Evolutionary conservation across 257 asterid species (phyloP).

Genomic region (Nicotiana obtusifolia): DNA sequence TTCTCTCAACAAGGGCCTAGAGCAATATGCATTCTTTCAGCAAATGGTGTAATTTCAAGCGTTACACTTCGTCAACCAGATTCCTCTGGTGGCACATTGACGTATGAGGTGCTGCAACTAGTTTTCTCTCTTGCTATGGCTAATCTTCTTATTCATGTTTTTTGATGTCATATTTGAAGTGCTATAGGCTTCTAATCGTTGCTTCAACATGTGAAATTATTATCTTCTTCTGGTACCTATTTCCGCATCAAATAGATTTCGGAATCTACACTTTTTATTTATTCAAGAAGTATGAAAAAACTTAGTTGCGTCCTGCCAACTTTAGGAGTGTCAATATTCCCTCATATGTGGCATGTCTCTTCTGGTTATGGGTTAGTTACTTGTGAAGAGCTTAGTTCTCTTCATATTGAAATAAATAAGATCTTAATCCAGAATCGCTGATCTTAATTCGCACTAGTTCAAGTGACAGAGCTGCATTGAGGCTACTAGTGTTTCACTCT

Average conservation of each 20-base stretch:
- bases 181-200: neutral
- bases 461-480: neutral
- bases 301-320: neutral
- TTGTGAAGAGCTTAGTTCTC: neutral
- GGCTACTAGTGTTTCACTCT: neutral
- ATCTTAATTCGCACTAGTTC: neutral
- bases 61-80: constrained; percentile 85
- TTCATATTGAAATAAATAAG: neutral
- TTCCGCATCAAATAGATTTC: neutral
- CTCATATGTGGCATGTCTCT: neutral
- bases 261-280: neutral
- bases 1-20: constrained; percentile 89
- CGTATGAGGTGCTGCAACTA: constrained; percentile 57
- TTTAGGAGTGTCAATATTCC: neutral
- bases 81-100: constrained; percentile 82
- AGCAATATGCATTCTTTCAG: constrained; percentile 77
- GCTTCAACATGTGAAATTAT: neutral
- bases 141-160: neutral
- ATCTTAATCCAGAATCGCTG: neutral
- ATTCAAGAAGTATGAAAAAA: neutral
- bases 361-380: neutral
- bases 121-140: neutral
- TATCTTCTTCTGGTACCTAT: neutral
- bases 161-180: neutral
- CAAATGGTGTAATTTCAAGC: constrained; percentile 70